Base-by-base conservation (phyloP, 768 basidiomycete species). In the Boletus bicolor region DNA sequence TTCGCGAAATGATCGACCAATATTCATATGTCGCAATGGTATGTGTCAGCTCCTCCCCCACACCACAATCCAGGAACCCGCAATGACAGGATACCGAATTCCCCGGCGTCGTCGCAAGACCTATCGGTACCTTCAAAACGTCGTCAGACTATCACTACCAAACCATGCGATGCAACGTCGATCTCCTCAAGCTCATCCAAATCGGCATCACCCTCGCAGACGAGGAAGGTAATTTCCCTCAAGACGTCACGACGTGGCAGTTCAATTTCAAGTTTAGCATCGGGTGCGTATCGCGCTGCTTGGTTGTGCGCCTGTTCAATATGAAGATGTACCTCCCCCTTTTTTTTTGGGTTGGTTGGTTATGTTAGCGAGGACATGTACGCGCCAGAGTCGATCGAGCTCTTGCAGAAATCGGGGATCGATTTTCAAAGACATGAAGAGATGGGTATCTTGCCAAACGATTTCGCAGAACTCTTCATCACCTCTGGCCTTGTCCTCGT, bases 81-180 rank as follows among this genome's bases (percentile, higher is more conserved):
- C 28, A 28, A 17, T 51, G 35, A 44, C 71, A 98, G 96, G 96
- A 99, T 72, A 98, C 97, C 51, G 97, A 99, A 71, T 98, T 98
- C 72, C 97, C 97, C 35, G 97, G 97, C 9, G 94, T 98, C 42
- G 97, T 99, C 53, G 97, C 96, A 4, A 84, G 97, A 19, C 97
- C 97, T 3, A 96, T 99, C 65, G 97, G 97, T 6, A 79, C 86
- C 35, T 98, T 98, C 80, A 93, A 93, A 72, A 95, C 94, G 0
- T 93, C 93, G 11, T 93, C 93, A 21, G 97, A 99, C 74, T 98
- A 98, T 68, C 96, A 98, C 74, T 99, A 98, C 73, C 97, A 99
- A 73, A 99, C 97, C 2, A 96, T 99, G 90, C 87, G 97, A 57
- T 97, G 95, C 77, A 99, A 99, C 73, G 97, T 98, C 66, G 97